Conservation (phyloP, 1,139 yeast species). For the Neolecta irregularis region DNA sequence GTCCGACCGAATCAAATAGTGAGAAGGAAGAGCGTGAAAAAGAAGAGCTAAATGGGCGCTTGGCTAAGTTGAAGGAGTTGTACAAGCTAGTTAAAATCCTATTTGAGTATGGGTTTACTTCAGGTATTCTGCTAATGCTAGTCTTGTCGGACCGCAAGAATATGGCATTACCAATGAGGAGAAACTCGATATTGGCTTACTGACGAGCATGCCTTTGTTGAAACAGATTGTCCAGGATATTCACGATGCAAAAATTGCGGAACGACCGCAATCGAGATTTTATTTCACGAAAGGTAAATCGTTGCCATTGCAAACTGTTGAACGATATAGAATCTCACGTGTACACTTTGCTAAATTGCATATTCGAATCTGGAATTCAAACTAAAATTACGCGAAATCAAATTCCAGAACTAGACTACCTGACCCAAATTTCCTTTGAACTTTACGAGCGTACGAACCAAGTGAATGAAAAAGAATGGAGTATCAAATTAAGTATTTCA, state of each 20-base stretch:
- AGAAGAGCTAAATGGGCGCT: conserved; percentile 11
- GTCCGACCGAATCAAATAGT: conserved; percentile 38
- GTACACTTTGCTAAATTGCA: conserved; percentile 76
- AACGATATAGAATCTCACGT: conserved; percentile 62
- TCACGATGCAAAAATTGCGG: conserved; percentile 60
- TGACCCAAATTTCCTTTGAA: conserved; percentile 90
- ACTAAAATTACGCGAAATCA: conserved; percentile 90
- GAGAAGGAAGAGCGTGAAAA: conserved; percentile 10
- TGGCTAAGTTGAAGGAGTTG: conserved; percentile 48
- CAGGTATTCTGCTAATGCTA: not conserved
- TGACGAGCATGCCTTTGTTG: conserved; percentile 88
- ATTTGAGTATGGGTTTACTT: conserved; percentile 39
- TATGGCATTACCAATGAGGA: conserved; percentile 94
- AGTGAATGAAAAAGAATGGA: conserved; percentile 64
- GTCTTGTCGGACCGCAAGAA: conserved; percentile 91
- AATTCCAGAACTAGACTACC: conserved; percentile 85
- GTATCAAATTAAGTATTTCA: conserved; percentile 73
- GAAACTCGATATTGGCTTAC: conserved; percentile 84
- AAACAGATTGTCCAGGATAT: conserved; percentile 73
- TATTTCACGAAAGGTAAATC: conserved; percentile 58
- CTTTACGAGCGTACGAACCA: conserved; percentile 42
- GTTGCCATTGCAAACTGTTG: not conserved
- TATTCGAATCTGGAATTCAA: conserved; percentile 88
- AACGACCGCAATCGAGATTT: conserved; percentile 67
- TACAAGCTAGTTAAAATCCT: conserved; percentile 81